Evolutionary conservation across 805 yeast genomes (phyloP).

Genomic region (Candida ponderosae): DNA sequence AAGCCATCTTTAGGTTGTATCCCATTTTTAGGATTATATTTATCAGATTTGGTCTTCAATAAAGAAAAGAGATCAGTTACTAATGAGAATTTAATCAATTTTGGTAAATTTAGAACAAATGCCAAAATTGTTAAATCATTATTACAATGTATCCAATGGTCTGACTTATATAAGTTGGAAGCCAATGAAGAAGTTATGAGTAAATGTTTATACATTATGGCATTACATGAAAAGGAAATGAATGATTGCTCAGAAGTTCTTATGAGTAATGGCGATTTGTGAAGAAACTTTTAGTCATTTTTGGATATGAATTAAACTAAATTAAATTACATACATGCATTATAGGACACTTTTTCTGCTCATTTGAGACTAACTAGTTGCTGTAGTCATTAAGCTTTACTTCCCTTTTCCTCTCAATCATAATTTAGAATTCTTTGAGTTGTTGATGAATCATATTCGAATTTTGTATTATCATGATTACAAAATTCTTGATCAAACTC

Average conservation of each 20-base stretch:
- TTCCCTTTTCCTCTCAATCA: no score
- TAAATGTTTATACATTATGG: conserved; percentile 74
- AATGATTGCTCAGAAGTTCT: conserved; percentile 21
- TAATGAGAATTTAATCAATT: conserved; percentile 47
- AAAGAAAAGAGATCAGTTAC: conserved; percentile 27
- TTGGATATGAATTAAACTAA: no score
- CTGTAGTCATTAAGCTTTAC: no score
- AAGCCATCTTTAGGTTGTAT: conserved; percentile 69
- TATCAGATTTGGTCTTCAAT: conserved; percentile 76
- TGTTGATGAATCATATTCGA: conserved; percentile 4
- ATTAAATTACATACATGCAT: no score
- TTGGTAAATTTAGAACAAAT: conserved; percentile 67
- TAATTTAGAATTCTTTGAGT: conserved; percentile 3
- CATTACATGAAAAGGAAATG: conserved; percentile 71
- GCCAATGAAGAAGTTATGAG: conserved; percentile 61
- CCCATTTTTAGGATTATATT: conserved; percentile 82
- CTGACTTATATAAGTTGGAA: conserved; percentile 52
- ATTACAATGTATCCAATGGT: conserved; percentile 80
- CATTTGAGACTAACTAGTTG: no score
- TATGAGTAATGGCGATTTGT: no score
- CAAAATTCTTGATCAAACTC: conserved; percentile 16
- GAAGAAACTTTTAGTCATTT: no score
- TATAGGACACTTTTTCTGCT: no score
- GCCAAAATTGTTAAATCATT: conserved; percentile 73
- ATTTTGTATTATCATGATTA: conserved; percentile 9